These are phyloP conservation scores for Metarhizium brunneum DNA, from an alignment of 2,329 filamentous ascomycete species.

Conservation along the genomic window DNA sequence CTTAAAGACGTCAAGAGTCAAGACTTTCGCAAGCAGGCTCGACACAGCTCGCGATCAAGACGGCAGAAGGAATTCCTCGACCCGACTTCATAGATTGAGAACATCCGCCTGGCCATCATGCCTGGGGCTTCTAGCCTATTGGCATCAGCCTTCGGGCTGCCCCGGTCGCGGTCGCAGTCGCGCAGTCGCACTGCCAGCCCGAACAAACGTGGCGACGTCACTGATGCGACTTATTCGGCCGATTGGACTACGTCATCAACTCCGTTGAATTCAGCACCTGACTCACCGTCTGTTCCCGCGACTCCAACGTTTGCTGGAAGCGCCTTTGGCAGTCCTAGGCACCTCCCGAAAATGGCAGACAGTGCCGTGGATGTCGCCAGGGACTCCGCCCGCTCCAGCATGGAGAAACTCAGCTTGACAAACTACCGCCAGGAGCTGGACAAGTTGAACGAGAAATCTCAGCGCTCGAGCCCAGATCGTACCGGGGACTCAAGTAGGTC, in stretches of 20 bases:
- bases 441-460: conserved; percentile 7
- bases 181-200: conserved; percentile 8
- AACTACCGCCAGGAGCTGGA: conserved; percentile 11
- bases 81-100: not conserved
- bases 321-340: conserved; percentile 12
- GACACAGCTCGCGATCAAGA: not conserved
- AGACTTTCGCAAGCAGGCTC: not conserved
- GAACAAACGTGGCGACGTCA: conserved; percentile 9
- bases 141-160: conserved; percentile 25
- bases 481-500: conserved; percentile 14
- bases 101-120: conserved; percentile 11
- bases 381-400: conserved; percentile 19
- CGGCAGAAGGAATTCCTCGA: not conserved
- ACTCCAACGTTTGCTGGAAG: conserved; percentile 1
- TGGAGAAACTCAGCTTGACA: conserved; percentile 17
- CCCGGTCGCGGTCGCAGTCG: conserved; percentile 16
- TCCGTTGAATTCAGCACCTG: conserved; percentile 4
- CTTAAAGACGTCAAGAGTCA: not conserved
- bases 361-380: conserved; percentile 20
- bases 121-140: conserved; percentile 19
- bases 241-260: conserved; percentile 6
- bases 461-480: conserved; percentile 17
- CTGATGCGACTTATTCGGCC: conserved; percentile 8
- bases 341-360: conserved; percentile 21
- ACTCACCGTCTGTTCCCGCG: conserved; percentile 7